phyloP scores from a whole-genome alignment of 768 basidiomycete genomes.

The Leccinum longicurvipes region DNA sequence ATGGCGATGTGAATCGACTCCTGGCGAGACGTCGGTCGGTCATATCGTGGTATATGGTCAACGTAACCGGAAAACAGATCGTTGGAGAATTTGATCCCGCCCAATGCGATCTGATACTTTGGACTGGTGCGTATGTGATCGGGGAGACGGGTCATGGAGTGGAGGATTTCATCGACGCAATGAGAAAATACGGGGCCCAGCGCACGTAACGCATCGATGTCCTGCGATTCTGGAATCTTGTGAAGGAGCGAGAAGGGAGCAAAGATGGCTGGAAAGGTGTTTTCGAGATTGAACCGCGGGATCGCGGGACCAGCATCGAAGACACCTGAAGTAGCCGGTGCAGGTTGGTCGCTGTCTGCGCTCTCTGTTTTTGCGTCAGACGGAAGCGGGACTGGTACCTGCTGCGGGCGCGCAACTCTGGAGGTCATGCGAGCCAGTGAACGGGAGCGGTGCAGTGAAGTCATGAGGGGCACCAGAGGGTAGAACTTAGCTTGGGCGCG shows the following conservation, averaged over 20 bases:
- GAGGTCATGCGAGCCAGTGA: conserved; percentile 9
- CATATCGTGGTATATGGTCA: conserved; percentile 2
- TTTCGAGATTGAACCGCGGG: conserved; percentile 30
- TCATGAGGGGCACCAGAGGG: conserved; percentile 11
- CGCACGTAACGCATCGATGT: conserved; percentile 29
- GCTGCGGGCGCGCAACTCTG: not conserved
- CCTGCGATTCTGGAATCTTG: conserved; percentile 19
- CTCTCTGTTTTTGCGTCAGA: conserved; percentile 20
- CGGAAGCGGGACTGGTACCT: not conserved
- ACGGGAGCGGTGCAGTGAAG: conserved; percentile 3
- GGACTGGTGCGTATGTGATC: conserved; percentile 16
- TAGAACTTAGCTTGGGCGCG: not conserved
- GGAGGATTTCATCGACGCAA: conserved; percentile 26
- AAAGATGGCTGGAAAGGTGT: conserved; percentile 37
- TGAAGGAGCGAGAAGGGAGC: conserved; percentile 28
- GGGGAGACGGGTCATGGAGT: conserved; percentile 25
- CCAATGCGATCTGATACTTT: conserved; percentile 22
- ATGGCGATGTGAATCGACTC: conserved; percentile 18
- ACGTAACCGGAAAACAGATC: conserved; percentile 24
- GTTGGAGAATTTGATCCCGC: conserved; percentile 19
- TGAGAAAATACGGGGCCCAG: conserved; percentile 23
- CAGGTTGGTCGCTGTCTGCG: conserved; percentile 25
- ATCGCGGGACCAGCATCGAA: not conserved
- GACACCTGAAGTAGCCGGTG: conserved; percentile 20
- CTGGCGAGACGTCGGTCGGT: not conserved